A percentile compares a stretch with the other conserved stretches of the same genome.
These are phyloP conservation scores for Schoenoplectus tabernaemontani DNA, from an alignment of 202 grass and related monocot genomes.

Conservation along the genomic window DNA sequence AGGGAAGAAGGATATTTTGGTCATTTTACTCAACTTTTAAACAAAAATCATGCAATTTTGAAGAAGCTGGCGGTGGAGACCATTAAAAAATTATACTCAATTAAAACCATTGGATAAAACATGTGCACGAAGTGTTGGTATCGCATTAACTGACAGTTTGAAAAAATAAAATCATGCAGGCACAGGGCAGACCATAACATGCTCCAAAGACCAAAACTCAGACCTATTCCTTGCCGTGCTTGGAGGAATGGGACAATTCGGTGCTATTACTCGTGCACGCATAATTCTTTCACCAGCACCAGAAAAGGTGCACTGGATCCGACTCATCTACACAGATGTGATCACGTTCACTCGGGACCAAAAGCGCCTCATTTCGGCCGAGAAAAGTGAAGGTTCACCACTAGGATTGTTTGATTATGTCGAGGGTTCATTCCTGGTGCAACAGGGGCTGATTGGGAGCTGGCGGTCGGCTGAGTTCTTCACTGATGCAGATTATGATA, in stretches of 20 bases:
- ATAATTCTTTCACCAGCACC: slow-evolving; percentile 47
- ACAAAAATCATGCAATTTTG: too few species aligned
- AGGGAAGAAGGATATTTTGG: not conserved
- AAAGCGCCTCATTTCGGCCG: slow-evolving; percentile 40
- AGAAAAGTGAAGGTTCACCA: not conserved
- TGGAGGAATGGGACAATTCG: slow-evolving; percentile 78
- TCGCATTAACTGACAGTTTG: not conserved
- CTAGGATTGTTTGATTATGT: slow-evolving; percentile 57
- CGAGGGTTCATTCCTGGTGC: slow-evolving; percentile 55
- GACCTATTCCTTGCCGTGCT: slow-evolving; percentile 63
- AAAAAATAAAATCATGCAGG: slow-evolving; percentile 31
- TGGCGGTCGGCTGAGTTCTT: slow-evolving; percentile 59
- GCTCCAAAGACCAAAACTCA: slow-evolving; percentile 33
- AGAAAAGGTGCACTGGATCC: slow-evolving; percentile 46
- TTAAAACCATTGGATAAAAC: too few species aligned
- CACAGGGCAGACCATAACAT: slow-evolving; percentile 44
- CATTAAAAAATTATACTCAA: too few species aligned
- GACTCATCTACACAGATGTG: slow-evolving; percentile 46
- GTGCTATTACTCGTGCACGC: slow-evolving; percentile 71
- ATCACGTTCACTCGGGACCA: slow-evolving; percentile 46
- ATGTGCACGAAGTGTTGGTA: too few species aligned
- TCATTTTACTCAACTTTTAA: not conserved
- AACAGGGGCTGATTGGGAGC: slow-evolving; percentile 31
- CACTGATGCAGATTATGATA: slow-evolving; percentile 16
- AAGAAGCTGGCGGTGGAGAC: too few species aligned